These are phyloP conservation scores for Penicillium vulpinum DNA, from an alignment of 2,329 filamentous ascomycete species.

Conservation along the genomic window DNA sequence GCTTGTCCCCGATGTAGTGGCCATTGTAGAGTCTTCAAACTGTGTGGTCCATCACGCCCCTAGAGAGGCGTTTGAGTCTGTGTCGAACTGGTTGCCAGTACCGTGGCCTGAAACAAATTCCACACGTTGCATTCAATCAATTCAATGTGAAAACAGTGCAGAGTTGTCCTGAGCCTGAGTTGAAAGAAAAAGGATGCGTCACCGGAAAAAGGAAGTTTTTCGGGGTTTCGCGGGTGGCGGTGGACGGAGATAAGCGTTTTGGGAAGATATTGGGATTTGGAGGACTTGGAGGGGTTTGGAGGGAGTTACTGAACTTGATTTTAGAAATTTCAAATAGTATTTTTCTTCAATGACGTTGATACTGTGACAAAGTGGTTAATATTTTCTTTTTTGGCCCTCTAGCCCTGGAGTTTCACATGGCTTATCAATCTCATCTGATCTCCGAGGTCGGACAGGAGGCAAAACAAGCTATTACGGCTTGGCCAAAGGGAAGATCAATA, in stretches of 20 bases:
- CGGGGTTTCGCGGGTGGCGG: constrained; percentile 29
- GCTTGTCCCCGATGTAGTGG: constrained; percentile 30
- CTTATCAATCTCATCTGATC: constrained; percentile 31
- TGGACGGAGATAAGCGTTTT: constrained; percentile 26
- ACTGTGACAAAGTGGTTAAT: neutral
- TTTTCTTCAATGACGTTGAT: constrained; percentile 3
- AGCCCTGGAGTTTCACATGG: too few species aligned
- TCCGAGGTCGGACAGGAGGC: constrained; percentile 25
- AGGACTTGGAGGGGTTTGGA: neutral
- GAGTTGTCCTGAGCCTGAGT: neutral
- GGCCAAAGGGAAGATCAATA: neutral
- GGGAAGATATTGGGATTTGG: neutral
- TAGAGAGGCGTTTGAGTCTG: constrained; percentile 16
- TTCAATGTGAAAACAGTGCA: neutral
- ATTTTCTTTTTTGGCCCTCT: neutral
- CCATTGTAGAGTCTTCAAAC: constrained; percentile 38
- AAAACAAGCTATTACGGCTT: neutral
- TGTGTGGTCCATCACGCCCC: constrained; percentile 33
- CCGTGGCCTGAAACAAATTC: constrained; percentile 10
- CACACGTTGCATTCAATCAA: constrained; percentile 19
- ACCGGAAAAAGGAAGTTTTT: constrained; percentile 25
- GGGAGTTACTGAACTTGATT: neutral
- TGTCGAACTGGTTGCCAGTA: constrained; percentile 11
- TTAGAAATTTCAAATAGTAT: constrained; percentile 3
- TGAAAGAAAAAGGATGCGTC: constrained; percentile 15